A percentile compares a stretch with the other conserved stretches of the same genome.
phyloP scores from a whole-genome alignment of 2,329 filamentous ascomycete species.

The Septoria petroselini region DNA sequence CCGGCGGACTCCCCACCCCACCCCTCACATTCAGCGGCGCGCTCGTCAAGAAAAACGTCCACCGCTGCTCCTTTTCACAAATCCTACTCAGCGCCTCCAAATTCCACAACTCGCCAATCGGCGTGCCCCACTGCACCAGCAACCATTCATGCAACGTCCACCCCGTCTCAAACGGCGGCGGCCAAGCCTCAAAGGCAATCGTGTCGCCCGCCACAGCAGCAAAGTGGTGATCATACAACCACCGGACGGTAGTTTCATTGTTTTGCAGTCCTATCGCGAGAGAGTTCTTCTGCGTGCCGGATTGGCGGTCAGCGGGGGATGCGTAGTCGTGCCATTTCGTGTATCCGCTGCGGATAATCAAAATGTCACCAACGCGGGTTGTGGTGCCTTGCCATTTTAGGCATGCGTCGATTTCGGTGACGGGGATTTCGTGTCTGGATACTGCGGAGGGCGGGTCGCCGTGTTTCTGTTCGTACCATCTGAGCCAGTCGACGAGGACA shows the following conservation, averaged over 20 bases:
- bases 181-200: slow-evolving; percentile 35
- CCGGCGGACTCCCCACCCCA: slow-evolving; percentile 40
- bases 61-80: slow-evolving; percentile 41
- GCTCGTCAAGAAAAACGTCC: slow-evolving; percentile 49
- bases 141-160: slow-evolving; percentile 47
- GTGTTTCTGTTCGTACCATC: slow-evolving; percentile 36
- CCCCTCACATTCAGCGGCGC: slow-evolving; percentile 47
- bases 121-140: slow-evolving; percentile 49
- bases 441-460: slow-evolving; percentile 8
- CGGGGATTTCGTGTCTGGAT: slow-evolving; percentile 5
- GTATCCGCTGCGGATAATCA: slow-evolving; percentile 52
- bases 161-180: slow-evolving; percentile 31
- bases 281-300: slow-evolving; percentile 5
- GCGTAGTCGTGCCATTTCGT: slow-evolving; percentile 36
- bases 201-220: slow-evolving; percentile 20
- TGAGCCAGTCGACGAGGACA: slow-evolving; percentile 52
- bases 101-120: slow-evolving; percentile 53
- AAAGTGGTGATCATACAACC: slow-evolving; percentile 18
- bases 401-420: slow-evolving; percentile 33
- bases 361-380: slow-evolving; percentile 55
- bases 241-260: slow-evolving; percentile 10
- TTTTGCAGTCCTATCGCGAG: slow-evolving; percentile 7
- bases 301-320: slow-evolving; percentile 3
- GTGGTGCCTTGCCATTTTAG: slow-evolving; percentile 48
- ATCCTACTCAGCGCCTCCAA: slow-evolving; percentile 45